These are phyloP conservation scores for Ustilago hordei DNA, from an alignment of 1,284 basidiomycete species.

Conservation along the genomic window DNA sequence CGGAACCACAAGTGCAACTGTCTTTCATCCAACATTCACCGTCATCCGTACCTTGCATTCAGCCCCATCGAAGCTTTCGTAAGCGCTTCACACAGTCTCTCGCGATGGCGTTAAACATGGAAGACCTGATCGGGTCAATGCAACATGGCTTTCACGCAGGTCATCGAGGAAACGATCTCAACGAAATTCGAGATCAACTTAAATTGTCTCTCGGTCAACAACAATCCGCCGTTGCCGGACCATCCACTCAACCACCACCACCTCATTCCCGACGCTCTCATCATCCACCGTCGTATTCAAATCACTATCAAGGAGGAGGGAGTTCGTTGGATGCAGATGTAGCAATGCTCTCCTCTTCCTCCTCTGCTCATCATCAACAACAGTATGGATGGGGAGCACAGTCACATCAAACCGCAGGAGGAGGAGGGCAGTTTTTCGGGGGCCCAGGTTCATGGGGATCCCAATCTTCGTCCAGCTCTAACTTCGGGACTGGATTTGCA, in stretches of 20 bases:
- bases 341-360: slow-evolving; percentile 44
- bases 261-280: neutral
- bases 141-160: slow-evolving; percentile 58
- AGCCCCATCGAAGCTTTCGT: neutral
- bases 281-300: neutral
- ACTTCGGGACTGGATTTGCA: slow-evolving; percentile 16
- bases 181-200: slow-evolving; percentile 57
- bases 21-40: no score
- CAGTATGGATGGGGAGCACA: neutral
- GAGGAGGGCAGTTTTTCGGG: slow-evolving; percentile 19
- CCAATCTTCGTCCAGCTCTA: slow-evolving; percentile 20
- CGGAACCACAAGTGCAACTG: no score
- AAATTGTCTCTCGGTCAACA: slow-evolving; percentile 40
- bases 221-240: neutral
- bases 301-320: neutral
- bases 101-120: slow-evolving; percentile 61
- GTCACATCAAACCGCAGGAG: slow-evolving; percentile 1
- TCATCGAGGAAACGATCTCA: slow-evolving; percentile 57
- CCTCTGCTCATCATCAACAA: slow-evolving; percentile 1
- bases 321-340: slow-evolving; percentile 48
- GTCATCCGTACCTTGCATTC: no score
- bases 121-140: slow-evolving; percentile 64
- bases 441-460: slow-evolving; percentile 34
- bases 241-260: slow-evolving; percentile 2
- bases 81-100: neutral